These are phyloP conservation scores for Botryobasidium botryosum DNA, from an alignment of 768 basidiomycete species.

Conservation along the genomic window DNA sequence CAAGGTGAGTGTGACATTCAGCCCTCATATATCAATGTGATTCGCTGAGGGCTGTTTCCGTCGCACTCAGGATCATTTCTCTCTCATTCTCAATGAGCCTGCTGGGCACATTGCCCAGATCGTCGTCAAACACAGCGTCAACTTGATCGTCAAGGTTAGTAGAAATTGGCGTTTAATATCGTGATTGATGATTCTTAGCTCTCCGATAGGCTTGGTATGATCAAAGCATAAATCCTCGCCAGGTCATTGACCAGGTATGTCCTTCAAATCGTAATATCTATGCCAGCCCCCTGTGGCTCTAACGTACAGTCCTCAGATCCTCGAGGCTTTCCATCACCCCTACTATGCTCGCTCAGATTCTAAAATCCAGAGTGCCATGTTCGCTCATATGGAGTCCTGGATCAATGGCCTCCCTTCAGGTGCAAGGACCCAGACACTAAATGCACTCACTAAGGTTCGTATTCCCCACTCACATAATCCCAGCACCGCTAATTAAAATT, in stretches of 20 bases:
- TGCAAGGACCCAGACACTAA: slow-evolving; percentile 28
- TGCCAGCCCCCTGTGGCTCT: too few relatives aligned
- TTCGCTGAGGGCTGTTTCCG: too few relatives aligned
- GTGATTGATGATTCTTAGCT: too few relatives aligned
- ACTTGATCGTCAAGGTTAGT: neutral
- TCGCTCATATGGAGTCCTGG: slow-evolving; percentile 37
- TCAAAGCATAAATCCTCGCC: too few relatives aligned
- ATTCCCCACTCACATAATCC: neutral
- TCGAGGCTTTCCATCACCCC: slow-evolving; percentile 55
- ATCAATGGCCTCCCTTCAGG: slow-evolving; percentile 30
- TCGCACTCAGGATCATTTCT: slow-evolving; percentile 43
- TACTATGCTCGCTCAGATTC: slow-evolving; percentile 40
- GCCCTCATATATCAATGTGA: too few relatives aligned
- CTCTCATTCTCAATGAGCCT: slow-evolving; percentile 53
- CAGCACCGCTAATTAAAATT: neutral
- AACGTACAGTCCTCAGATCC: too few relatives aligned
- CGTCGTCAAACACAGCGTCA: slow-evolving; percentile 35
- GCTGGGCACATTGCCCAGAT: slow-evolving; percentile 56
- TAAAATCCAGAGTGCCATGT: slow-evolving; percentile 43
- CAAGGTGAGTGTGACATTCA: slow-evolving; percentile 31
- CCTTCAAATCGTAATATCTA: neutral
- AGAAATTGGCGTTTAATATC: too few relatives aligned
- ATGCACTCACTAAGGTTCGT: slow-evolving; percentile 36
- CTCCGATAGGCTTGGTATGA: too few relatives aligned
- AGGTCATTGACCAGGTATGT: neutral